Percentiles rank a stretch among this genome's conserved stretches.
Conservation (phyloP, 257 asterid species). For the Primulina eburnea region DNA sequence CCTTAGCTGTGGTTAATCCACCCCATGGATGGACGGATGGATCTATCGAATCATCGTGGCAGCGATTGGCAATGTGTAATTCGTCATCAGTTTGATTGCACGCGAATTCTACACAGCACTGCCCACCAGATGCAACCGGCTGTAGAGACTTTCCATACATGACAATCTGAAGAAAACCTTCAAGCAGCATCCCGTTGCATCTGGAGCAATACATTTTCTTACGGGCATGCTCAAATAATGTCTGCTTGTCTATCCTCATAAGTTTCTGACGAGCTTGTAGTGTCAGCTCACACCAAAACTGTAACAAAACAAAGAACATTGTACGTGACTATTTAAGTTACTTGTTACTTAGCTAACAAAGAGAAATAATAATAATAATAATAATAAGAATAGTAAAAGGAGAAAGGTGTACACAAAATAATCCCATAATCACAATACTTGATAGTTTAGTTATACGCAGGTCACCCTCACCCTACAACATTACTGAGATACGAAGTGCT, state of each 20-base stretch:
- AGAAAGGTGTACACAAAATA: constrained; percentile 4
- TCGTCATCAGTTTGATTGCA: constrained; percentile 45
- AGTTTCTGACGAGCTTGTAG: constrained; percentile 76
- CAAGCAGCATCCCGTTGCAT: constrained; percentile 94
- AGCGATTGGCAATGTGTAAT: constrained; percentile 37
- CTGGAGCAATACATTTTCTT: constrained; percentile 97
- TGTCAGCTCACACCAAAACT: constrained; percentile 91
- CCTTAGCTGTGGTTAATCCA: constrained; percentile 76
- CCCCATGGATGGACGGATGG: constrained; percentile 99
- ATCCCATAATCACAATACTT: neutral
- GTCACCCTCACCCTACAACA: neutral
- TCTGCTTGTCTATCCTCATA: constrained; percentile 84
- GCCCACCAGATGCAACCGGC: constrained; percentile 55
- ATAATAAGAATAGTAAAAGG: neutral
- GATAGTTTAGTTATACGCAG: neutral
- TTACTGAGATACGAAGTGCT: neutral
- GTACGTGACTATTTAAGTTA: neutral
- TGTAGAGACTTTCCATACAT: constrained; percentile 85
- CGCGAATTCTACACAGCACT: constrained; percentile 34
- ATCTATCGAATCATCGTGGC: constrained; percentile 71
- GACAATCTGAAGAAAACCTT: constrained; percentile 86
- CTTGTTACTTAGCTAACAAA: neutral
- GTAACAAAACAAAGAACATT: constrained; percentile 34
- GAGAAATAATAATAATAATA: neutral
- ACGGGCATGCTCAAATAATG: constrained; percentile 90